Conservation (phyloP, 441 rosid species). For the Pelargonium exstipulatum region DNA sequence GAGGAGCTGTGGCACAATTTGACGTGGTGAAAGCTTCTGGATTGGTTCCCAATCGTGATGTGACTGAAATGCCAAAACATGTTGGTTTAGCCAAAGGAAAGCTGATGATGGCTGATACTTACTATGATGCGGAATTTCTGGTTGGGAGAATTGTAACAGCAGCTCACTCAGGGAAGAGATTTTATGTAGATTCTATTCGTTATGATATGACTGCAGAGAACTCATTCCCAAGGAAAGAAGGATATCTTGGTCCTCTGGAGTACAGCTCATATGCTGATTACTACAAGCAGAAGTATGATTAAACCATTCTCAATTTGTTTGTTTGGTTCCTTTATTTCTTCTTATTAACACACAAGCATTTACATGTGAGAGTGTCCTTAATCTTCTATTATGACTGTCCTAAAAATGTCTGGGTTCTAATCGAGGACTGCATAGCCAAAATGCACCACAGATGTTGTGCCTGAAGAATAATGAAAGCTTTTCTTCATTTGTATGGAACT, state of each 20-base stretch:
- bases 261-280: constrained; percentile 95
- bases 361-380: not conserved
- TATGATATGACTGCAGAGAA: constrained; percentile 92
- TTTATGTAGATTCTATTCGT: constrained; percentile 84
- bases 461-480: constrained; percentile 42
- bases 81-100: constrained; percentile 46
- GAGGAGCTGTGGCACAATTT: constrained; percentile 97
- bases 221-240: constrained; percentile 98
- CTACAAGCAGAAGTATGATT: constrained; percentile 86
- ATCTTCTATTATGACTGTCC: not conserved
- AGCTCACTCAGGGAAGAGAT: constrained; percentile 99
- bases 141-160: constrained; percentile 89
- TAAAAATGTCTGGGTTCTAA: constrained; percentile 11
- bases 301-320: constrained; percentile 1
- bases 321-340: not conserved
- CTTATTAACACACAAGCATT: not conserved
- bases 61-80: constrained; percentile 30
- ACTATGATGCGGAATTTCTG: constrained; percentile 48
- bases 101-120: constrained; percentile 83
- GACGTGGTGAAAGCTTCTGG: constrained; percentile 97
- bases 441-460: constrained; percentile 49
- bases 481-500: constrained; percentile 28
- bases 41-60: constrained; percentile 64
- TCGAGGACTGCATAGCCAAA: constrained; percentile 37
- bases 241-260: constrained; percentile 97